Conservation (phyloP, 768 basidiomycete species). For the Tubosaeta brunneosetosa region DNA sequence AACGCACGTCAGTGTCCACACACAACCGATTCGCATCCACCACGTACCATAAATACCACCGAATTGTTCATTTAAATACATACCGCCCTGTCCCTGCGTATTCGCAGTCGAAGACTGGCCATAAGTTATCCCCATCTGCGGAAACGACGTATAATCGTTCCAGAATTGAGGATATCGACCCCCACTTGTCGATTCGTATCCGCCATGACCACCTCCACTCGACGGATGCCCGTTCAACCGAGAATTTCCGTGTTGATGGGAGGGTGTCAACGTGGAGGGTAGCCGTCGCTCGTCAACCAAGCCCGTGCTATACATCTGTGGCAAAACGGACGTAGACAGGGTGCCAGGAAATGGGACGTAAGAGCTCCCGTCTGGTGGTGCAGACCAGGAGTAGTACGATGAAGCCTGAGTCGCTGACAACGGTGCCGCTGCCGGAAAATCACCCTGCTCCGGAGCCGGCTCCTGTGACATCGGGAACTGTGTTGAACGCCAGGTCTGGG, state of each 20-base stretch:
- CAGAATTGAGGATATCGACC: constrained; percentile 50
- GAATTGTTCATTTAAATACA: constrained; percentile 23
- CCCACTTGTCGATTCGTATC: constrained; percentile 19
- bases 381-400: constrained; percentile 46
- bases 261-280: constrained; percentile 8
- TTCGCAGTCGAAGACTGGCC: constrained; percentile 9
- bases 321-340: constrained; percentile 68
- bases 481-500: constrained; percentile 29
- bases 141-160: constrained; percentile 51
- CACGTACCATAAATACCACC: constrained; percentile 27
- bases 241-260: constrained; percentile 15
- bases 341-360: constrained; percentile 40
- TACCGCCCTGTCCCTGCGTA: constrained; percentile 16
- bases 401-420: constrained; percentile 12
- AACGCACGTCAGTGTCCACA: neutral
- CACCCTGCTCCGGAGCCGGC: constrained; percentile 6
- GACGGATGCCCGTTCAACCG: constrained; percentile 15
- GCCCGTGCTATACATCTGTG: constrained; percentile 73
- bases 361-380: constrained; percentile 26
- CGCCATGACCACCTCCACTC: constrained; percentile 10
- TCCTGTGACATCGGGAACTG: constrained; percentile 14
- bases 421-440: constrained; percentile 4
- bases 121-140: constrained; percentile 44
- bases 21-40: neutral
- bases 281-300: constrained; percentile 49